Evolutionary conservation across 176 grass and related monocot species (phyloP), one percentile per base, ranked within the genome.

Genomic region (Oropetium thomaeum): DNA sequence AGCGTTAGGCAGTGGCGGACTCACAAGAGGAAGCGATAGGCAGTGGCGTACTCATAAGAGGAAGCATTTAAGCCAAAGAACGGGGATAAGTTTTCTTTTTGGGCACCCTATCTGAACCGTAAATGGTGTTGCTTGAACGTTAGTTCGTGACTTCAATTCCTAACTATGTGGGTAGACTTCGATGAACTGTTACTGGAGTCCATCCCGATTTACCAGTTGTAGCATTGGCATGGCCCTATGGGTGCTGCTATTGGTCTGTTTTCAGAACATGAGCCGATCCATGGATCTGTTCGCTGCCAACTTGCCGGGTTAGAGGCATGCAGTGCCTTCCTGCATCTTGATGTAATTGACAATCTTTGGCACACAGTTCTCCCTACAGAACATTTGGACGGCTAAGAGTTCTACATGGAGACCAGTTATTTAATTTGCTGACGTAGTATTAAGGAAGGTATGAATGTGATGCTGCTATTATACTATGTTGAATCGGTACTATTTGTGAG

Each of bases 11-110:
- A 58, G 63, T 79, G 49, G 76, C 11, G 4, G 35, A 44, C 51
- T 30, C 1, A 33, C 34, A 79, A 79, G 76, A 68, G 49, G 26
- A 79, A 68, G 34, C 76, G 76, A 22, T 78, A 68, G 25, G 12
- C 49, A 58, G 63, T 79, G 49, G 76, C 11, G 4, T 25, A 44
- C 51, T 30, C 1, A 33, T 25, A 79, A 79, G 76, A 68, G 49
- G 26, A 79, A 68, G 34, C 76, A n/a, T n/a, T n/a, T n/a, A 63
- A 78, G 25, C 76, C 13, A 32, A 48, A 8, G 62, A 17, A 28
- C 17, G 27, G 44, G 44, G 17, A 19, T 42, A 15, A 9, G 11
- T 38, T 30, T 51, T 71, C 58, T 72, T 16, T n/a, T 1, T 48
- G 23, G 2, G 2, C 29, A 44, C 10, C 20, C 26, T 58, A 69